Evolutionary conservation across 129 eudicot species (phyloP), one percentile per base, ranked within the genome.

Genomic region (Lactuca sativa): DNA sequence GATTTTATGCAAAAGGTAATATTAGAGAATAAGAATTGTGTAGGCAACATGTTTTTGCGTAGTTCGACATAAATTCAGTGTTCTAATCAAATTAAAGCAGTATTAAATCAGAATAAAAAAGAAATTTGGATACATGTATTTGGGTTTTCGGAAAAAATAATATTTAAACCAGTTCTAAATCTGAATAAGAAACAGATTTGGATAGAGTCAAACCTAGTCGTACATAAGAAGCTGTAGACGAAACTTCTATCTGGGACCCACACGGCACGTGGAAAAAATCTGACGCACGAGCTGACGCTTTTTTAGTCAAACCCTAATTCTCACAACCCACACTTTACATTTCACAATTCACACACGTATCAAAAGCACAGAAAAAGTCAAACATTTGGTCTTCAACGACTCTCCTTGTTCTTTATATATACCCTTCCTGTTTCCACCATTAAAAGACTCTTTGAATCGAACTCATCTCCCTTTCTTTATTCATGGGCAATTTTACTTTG

Each of bases 271-370:
- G 73, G 83, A 53, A 72, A 61, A 82, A 68, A 59, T 57, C 66
- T 85, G 91, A 88, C 96, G 96, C 96, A 85, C 56, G 70, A 65
- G 71, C 85, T 81, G 60, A 85, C 91, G 96, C 63, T 64, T 68
- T 80, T 71, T 77, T 66, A 69, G 72, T 40, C 43, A 84, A 58
- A 15, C 15, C 64, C 57, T 32, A 69, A 58, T 65, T 59, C 72
- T 57, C 61, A 66, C 1, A 74, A 66, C 55, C 36, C 80, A 71
- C 56, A 71, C 81, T 15, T 34, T 38, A 40, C 71, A 56, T 65
- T 65, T 74, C 78, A 40, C 71, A 56, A 56, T 65, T 74, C 78
- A 66, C 73, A 74, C 61, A 66, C 73, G 73, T 40, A 74, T 63
- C 21, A 4, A 36, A 40, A 44, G 11, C 51, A 14, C 43, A 25